Conservation (phyloP, 768 basidiomycete species). For the Suillus lakei region DNA sequence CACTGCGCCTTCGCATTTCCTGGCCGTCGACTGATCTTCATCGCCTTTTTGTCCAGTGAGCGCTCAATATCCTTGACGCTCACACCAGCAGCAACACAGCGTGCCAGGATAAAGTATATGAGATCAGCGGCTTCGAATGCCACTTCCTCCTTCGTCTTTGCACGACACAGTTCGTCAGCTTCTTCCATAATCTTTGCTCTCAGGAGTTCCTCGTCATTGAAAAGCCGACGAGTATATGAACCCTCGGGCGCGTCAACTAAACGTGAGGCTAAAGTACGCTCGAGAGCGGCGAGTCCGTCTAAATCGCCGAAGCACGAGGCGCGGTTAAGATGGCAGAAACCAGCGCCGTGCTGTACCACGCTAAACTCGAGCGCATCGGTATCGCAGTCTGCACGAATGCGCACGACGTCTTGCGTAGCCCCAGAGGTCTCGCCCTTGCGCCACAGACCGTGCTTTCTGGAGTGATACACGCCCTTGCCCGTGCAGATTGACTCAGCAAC, state of each 20-base stretch:
- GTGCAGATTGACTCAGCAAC: conserved; percentile 85
- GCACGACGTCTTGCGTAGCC: conserved; percentile 85
- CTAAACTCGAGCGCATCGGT: conserved; percentile 89
- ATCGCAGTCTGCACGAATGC: conserved; percentile 90
- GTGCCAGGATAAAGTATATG: conserved; percentile 87
- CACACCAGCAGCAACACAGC: conserved; percentile 85
- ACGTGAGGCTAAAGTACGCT: conserved; percentile 76
- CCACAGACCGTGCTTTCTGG: conserved; percentile 95
- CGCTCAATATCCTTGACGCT: conserved; percentile 81
- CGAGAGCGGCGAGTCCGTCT: conserved; percentile 80
- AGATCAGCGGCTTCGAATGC: conserved; percentile 97
- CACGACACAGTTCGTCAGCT: conserved; percentile 93
- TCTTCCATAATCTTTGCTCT: conserved; percentile 97
- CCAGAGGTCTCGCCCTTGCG: conserved; percentile 96
- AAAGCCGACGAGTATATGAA: conserved; percentile 89
- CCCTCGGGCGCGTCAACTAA: conserved; percentile 81
- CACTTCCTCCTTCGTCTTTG: conserved; percentile 76
- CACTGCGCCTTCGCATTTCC: conserved; percentile 94
- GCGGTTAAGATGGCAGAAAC: conserved; percentile 92
- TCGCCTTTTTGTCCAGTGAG: conserved; percentile 84
- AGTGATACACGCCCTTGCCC: conserved; percentile 94
- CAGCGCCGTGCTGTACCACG: conserved; percentile 86
- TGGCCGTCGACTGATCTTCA: conserved; percentile 82
- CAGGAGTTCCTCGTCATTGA: conserved; percentile 80
- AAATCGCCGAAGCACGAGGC: conserved; percentile 88